Evolutionary conservation across 1,284 basidiomycete species (phyloP).

Genomic region (Malassezia japonica): DNA sequence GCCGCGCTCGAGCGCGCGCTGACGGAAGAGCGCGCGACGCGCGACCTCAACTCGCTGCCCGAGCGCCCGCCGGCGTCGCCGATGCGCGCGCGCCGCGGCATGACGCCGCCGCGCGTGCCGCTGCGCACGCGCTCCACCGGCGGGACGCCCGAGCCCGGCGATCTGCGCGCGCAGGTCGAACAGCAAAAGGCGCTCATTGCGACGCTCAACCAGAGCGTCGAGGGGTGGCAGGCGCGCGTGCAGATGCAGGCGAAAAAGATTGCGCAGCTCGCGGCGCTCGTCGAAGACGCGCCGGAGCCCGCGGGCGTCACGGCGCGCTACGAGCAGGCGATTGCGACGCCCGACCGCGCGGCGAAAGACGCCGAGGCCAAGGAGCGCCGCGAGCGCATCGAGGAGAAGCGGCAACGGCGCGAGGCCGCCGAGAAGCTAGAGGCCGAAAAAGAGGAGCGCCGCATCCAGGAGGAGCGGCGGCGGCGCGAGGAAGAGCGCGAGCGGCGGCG

Average conservation of each 20-base stretch:
- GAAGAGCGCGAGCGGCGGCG: neutral
- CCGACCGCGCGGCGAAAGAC: too few relatives aligned
- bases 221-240: conserved; percentile 12
- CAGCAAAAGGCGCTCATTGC: conserved; percentile 7
- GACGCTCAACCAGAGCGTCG: conserved; percentile 7
- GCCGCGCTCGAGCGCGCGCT: conserved; percentile 14
- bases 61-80: conserved; percentile 13
- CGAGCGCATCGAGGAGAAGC: too few relatives aligned
- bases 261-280: conserved; percentile 9
- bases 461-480: too few relatives aligned
- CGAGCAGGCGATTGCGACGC: too few relatives aligned
- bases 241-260: conserved; percentile 14
- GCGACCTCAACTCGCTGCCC: conserved; percentile 13
- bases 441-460: neutral
- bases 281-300: too few relatives aligned
- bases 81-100: conserved; percentile 10
- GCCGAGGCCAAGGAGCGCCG: too few relatives aligned
- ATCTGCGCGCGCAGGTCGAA: neutral
- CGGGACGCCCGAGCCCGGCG: neutral
- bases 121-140: conserved; percentile 11
- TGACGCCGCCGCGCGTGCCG: conserved; percentile 13
- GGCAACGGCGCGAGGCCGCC: neutral
- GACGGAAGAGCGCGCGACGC: conserved; percentile 15
- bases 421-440: too few relatives aligned
- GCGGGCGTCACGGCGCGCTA: too few relatives aligned